A percentile compares a stretch with the other conserved stretches of the same genome.
phyloP scores from a whole-genome alignment of 2,329 filamentous ascomycete species.

The Zymoseptoria tritici region DNA sequence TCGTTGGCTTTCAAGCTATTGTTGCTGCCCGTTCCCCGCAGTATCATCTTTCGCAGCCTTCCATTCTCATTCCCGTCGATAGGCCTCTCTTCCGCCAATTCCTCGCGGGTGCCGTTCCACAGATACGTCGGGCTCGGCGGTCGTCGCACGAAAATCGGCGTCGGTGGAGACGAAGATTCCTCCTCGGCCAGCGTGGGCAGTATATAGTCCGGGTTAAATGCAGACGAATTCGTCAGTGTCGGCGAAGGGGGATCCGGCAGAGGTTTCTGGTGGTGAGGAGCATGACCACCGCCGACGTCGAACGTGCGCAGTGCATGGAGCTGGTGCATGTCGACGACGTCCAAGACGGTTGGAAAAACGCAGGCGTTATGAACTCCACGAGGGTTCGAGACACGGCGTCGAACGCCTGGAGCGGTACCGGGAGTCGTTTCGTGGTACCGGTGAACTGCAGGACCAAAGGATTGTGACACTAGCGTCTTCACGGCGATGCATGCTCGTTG shows the following conservation, averaged over 20 bases:
- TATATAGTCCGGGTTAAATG: conserved; percentile 69
- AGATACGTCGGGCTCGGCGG: conserved; percentile 27
- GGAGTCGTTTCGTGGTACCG: background rate
- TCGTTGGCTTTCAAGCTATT: background rate
- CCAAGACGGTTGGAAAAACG: background rate
- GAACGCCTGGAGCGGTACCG: too few species aligned
- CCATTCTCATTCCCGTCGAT: background rate
- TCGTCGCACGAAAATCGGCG: conserved; percentile 13
- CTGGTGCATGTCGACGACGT: background rate
- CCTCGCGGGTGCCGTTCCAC: conserved; percentile 7
- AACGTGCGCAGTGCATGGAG: conserved; percentile 11
- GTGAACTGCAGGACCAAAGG: background rate
- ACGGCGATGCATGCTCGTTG: background rate
- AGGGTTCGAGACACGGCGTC: background rate
- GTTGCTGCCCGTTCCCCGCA: background rate
- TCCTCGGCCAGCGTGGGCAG: conserved; percentile 51
- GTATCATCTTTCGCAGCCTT: background rate
- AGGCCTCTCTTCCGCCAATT: background rate
- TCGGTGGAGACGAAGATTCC: conserved; percentile 12
- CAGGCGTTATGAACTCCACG: background rate
- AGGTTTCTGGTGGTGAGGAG: conserved; percentile 8
- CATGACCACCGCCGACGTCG: background rate
- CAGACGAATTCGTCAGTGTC: conserved; percentile 63
- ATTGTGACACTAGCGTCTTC: background rate
- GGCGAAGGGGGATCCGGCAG: conserved; percentile 54